Percentiles rank a stretch among this genome's conserved stretches.
Evolutionary conservation across 805 yeast genomes (phyloP).

Genomic region (Ogataea salicorniae): DNA sequence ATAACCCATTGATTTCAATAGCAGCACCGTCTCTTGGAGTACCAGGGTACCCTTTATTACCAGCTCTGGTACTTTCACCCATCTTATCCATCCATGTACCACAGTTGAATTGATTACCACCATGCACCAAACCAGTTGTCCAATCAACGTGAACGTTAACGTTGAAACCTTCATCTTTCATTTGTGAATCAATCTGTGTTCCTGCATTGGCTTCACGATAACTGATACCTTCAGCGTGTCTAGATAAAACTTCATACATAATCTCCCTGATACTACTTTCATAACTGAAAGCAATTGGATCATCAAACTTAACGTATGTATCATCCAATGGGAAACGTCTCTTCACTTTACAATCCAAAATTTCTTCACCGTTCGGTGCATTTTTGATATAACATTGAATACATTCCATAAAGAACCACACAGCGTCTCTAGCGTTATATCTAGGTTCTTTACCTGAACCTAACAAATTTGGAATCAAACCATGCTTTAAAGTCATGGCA

Average conservation of each 20-base stretch:
- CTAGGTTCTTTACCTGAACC: constrained; percentile 94
- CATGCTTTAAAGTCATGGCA: constrained; percentile 90
- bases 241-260: constrained; percentile 71
- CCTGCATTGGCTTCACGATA: constrained; percentile 97
- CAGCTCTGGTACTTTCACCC: constrained; percentile 89
- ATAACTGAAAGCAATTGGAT: constrained; percentile 69
- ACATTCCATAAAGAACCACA: constrained; percentile 89
- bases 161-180: constrained; percentile 90
- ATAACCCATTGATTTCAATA: constrained; percentile 80
- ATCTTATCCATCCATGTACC: constrained; percentile 99
- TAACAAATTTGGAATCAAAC: constrained; percentile 85
- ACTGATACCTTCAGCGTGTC: constrained; percentile 85
- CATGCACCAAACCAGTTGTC: constrained; percentile 81
- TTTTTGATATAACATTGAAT: constrained; percentile 70
- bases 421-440: constrained; percentile 95
- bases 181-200: constrained; percentile 77
- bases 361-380: constrained; percentile 64
- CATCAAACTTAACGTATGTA: constrained; percentile 61
- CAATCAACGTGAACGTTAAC: constrained; percentile 79
- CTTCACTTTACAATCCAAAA: constrained; percentile 65
- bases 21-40: constrained; percentile 98
- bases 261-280: constrained; percentile 69
- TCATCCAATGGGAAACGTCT: constrained; percentile 86
- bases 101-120: constrained; percentile 90
- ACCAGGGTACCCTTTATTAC: constrained; percentile 89